A percentile compares a stretch with the other conserved stretches of the same genome.
Evolutionary conservation across 2,329 filamentous ascomycete genomes (phyloP).

Genomic region (Rhynchosporium agropyri): DNA sequence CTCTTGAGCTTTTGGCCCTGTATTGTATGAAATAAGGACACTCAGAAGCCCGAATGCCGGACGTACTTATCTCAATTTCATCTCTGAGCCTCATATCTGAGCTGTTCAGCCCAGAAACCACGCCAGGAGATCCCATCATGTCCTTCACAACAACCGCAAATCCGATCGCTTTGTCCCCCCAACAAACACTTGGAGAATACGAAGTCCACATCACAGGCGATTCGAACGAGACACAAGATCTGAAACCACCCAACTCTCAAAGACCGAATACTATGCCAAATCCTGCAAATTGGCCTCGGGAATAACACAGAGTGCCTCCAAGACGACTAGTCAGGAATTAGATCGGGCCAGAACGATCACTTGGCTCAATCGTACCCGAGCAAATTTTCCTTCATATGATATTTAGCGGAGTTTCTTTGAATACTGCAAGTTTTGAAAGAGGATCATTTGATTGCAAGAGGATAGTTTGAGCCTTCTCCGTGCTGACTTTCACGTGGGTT

Average conservation of each 20-base stretch:
- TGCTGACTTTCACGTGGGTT: constrained; percentile 38
- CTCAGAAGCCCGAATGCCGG: constrained; percentile 1
- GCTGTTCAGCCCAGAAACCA: not conserved
- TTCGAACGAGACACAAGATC: constrained; percentile 5
- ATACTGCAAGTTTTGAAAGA: constrained; percentile 44
- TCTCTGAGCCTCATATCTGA: constrained; percentile 1
- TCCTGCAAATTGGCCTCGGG: constrained; percentile 50
- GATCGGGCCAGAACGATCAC: constrained; percentile 47
- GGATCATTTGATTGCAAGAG: not conserved
- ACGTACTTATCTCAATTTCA: not conserved
- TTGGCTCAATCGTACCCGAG: constrained; percentile 49
- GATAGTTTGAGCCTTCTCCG: not conserved
- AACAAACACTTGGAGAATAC: constrained; percentile 50
- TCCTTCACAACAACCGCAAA: constrained; percentile 22
- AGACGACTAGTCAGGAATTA: constrained; percentile 50
- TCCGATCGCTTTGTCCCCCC: constrained; percentile 25
- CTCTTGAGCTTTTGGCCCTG: not conserved
- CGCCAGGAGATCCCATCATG: not conserved
- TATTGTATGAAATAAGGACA: not conserved
- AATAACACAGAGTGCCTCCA: constrained; percentile 51
- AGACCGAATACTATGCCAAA: constrained; percentile 26
- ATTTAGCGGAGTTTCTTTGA: constrained; percentile 51
- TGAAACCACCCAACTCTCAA: not conserved
- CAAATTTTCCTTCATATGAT: constrained; percentile 52
- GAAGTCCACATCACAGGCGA: constrained; percentile 48